Percentiles rank a stretch among this genome's conserved stretches.
Evolutionary conservation across 2,329 filamentous ascomycete genomes (phyloP).

Genomic region (Aspergillus udagawae): DNA sequence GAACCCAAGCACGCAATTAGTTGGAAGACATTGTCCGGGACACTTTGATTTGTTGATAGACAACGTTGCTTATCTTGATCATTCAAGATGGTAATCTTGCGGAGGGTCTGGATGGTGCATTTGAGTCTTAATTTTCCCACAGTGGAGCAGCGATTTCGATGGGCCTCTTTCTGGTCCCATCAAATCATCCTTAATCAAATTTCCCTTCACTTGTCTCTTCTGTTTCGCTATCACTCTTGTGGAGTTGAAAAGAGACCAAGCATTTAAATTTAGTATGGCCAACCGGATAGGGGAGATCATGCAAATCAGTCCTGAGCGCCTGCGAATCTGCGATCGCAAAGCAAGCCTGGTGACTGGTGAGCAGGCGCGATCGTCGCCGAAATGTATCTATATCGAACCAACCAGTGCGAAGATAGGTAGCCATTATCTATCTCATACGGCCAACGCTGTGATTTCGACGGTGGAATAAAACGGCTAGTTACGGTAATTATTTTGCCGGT

Average conservation of each 20-base stretch:
- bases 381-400: constrained; percentile 6
- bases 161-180: neutral
- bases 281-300: constrained; percentile 14
- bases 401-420: constrained; percentile 1
- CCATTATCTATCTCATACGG: constrained; percentile 8
- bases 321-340: constrained; percentile 2
- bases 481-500: constrained; percentile 6
- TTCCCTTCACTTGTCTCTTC: neutral
- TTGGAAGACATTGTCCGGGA: neutral
- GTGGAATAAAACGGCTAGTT: constrained; percentile 8
- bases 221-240: neutral
- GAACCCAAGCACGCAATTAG: constrained; percentile 3
- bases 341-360: neutral
- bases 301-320: constrained; percentile 4
- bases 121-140: neutral
- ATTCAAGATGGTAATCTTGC: neutral
- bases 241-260: neutral
- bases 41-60: constrained; percentile 11
- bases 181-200: neutral
- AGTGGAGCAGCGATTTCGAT: neutral
- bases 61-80: constrained; percentile 9
- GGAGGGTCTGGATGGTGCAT: neutral
- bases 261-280: neutral
- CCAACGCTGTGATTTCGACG: constrained; percentile 1
- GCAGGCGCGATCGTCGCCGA: constrained; percentile 4